Evolutionary conservation across 1,139 yeast species (phyloP), one percentile per base, ranked within the genome.

Genomic region (Kodamaea suecica): DNA sequence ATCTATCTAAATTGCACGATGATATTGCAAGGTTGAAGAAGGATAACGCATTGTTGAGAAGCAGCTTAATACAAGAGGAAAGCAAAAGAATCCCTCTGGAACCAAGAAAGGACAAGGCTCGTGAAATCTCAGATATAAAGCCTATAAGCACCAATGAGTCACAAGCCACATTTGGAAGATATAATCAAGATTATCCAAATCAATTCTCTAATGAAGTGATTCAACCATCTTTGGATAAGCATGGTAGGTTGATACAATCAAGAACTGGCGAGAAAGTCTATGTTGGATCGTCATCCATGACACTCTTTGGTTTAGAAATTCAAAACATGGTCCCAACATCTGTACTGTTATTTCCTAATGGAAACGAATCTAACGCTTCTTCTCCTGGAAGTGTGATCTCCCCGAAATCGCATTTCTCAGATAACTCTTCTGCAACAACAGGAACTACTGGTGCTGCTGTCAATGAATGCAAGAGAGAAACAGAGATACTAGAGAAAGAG

Each of bases 261-360:
- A 63, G 85, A 42, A 80, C 87, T 1, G 90, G 90, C 3, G 87
- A 82, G 48, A 73, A 78, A 42, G 71, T 82, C 26, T 83, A 82
- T 50, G 85, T 82, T 24, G 94, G 92, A 1, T 80, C 88, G 1
- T 81, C 90, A 0, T 81, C 90, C 1, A 83, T 84, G 90, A 83
- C 94, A 0, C 58, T 83, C 17, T 83, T 83, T 53, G 90, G 90
- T 3, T 61, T 83, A 39, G 92, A 83, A 45, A 82, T 84, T 36
- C 86, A 82, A 50, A 76, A 79, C 39, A 65, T 76, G 68, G 74
- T 75, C 3, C 74, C 74, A 0, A 44, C 62, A 17, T 17, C 39
- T 7, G 23, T 15, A n/a, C n/a, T n/a, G n/a, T n/a, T n/a, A n/a
- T 15, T 20, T 11, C 19, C 31, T 23, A 10, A 19, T 6, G 26